phyloP scores from a whole-genome alignment of 1,284 basidiomycete genomes.

The Trichosporon ovoides region DNA sequence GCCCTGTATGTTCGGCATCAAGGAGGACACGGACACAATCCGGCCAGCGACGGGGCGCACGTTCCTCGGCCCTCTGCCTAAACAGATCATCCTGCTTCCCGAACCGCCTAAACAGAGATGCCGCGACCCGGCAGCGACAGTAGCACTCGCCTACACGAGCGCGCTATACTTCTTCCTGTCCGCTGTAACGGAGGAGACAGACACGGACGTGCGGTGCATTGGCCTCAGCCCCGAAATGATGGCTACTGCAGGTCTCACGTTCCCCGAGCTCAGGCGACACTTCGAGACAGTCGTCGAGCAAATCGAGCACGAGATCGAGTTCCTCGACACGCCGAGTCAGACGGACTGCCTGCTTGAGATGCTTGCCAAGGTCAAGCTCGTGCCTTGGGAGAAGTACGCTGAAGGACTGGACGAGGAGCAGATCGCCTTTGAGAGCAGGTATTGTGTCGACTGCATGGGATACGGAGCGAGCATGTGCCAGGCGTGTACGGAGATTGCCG shows the following conservation, averaged over 20 bases:
- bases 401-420: neutral
- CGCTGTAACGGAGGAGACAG: neutral
- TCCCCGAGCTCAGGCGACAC: neutral
- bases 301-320: neutral
- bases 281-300: neutral
- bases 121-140: neutral
- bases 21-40: neutral
- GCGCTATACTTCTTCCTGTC: constrained; percentile 1
- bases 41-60: neutral
- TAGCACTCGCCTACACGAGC: neutral
- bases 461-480: neutral
- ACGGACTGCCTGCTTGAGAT: neutral
- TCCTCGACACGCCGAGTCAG: neutral
- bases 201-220: neutral
- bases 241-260: neutral
- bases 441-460: neutral
- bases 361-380: neutral
- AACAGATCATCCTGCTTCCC: neutral
- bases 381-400: neutral
- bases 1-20: neutral
- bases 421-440: neutral
- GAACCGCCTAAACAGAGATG: neutral
- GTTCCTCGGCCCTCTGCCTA: neutral
- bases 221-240: neutral
- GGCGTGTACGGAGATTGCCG: neutral